Evolutionary conservation across 2,329 filamentous ascomycete genomes (phyloP).

Genomic region (Aureobasidium sp.): DNA sequence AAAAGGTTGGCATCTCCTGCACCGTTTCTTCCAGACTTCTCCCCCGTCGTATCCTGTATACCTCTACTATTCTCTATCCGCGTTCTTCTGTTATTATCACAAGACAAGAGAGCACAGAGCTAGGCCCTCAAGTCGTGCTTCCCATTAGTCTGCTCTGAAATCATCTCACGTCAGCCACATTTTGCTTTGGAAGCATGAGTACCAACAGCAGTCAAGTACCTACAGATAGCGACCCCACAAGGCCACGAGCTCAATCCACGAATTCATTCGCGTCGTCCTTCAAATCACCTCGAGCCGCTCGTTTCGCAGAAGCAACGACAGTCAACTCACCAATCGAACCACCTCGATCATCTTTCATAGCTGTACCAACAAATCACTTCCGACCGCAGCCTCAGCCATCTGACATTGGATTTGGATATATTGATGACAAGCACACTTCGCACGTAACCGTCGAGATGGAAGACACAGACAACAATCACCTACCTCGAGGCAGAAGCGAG

Average conservation of each 20-base stretch:
- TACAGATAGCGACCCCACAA: slow-evolving; percentile 12
- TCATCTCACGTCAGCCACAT: slow-evolving; percentile 15
- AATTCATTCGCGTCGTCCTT: slow-evolving; percentile 30
- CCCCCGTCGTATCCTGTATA: neutral
- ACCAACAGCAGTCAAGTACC: slow-evolving; percentile 6
- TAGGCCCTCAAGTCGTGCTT: neutral
- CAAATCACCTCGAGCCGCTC: slow-evolving; percentile 64
- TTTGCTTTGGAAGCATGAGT: slow-evolving; percentile 10
- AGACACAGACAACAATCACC: slow-evolving; percentile 38
- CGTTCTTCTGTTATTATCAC: neutral
- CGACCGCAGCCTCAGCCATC: slow-evolving; percentile 62
- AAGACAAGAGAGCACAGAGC: neutral
- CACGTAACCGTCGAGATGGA: slow-evolving; percentile 43
- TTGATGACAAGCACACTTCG: slow-evolving; percentile 50
- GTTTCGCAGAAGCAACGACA: slow-evolving; percentile 73
- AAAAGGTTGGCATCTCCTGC: slow-evolving; percentile 9
- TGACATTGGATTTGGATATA: slow-evolving; percentile 90
- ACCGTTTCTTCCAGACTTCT: neutral
- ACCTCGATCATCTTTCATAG: slow-evolving; percentile 50
- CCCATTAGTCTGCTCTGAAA: neutral
- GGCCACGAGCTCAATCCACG: slow-evolving; percentile 24
- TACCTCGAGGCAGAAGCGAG: slow-evolving; percentile 51
- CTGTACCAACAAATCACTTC: slow-evolving; percentile 44
- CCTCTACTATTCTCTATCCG: neutral
- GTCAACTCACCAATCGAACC: slow-evolving; percentile 67